These are phyloP conservation scores for Coemansia aciculifera DNA, from an alignment of 192 early-diverging fungal species.

Conservation along the genomic window DNA sequence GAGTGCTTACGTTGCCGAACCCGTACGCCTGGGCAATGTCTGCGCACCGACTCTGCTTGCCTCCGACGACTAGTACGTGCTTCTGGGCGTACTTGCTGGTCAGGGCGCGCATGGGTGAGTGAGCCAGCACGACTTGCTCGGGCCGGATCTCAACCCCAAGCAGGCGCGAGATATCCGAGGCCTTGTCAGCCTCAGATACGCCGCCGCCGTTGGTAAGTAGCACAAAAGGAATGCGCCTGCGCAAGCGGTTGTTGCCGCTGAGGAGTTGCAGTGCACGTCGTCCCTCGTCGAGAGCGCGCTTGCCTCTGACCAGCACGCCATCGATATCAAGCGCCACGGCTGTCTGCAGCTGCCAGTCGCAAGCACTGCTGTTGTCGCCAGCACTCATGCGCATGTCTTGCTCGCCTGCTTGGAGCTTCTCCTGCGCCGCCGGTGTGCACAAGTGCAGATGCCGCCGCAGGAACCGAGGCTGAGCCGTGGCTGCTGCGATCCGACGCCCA, in stretches of 20 bases:
- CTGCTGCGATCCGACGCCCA: no score
- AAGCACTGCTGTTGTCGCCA: background rate
- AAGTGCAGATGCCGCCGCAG: conserved; percentile 21
- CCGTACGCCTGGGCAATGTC: conserved; percentile 70
- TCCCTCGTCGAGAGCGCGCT: conserved; percentile 65
- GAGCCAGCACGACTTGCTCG: conserved; percentile 76
- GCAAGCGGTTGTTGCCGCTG: conserved; percentile 56
- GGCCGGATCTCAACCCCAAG: conserved; percentile 62
- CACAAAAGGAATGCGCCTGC: conserved; percentile 68
- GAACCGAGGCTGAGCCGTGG: no score
- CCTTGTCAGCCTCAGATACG: conserved; percentile 71
- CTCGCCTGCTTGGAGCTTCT: background rate
- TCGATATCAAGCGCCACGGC: conserved; percentile 78
- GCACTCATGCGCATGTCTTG: background rate
- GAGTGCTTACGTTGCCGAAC: conserved; percentile 65
- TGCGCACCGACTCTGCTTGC: conserved; percentile 57
- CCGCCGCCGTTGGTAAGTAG: conserved; percentile 91
- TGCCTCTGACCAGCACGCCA: conserved; percentile 86
- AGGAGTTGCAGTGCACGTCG: conserved; percentile 67
- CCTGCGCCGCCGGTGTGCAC: background rate
- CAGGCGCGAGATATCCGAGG: conserved; percentile 61
- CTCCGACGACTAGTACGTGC: conserved; percentile 77
- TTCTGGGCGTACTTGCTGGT: conserved; percentile 60
- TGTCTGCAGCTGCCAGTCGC: conserved; percentile 37
- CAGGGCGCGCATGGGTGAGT: conserved; percentile 81